phyloP scores from a whole-genome alignment of 2,329 filamentous ascomycete species.

The Dothistroma pini region DNA sequence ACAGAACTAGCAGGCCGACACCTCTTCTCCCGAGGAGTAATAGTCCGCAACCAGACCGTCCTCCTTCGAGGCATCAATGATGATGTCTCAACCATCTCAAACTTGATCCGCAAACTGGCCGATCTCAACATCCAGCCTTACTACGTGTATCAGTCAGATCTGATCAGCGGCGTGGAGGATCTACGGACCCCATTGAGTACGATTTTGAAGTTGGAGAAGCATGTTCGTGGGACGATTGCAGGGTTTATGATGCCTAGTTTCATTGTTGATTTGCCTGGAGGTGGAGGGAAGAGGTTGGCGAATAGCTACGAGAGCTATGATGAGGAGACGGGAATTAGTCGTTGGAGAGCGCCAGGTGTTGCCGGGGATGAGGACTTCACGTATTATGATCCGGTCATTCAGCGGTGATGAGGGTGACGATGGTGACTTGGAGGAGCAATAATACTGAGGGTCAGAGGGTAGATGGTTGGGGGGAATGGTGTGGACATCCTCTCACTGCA shows the following conservation, averaged over 20 bases:
- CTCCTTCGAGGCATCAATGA: slow-evolving; percentile 60
- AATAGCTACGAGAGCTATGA: slow-evolving; percentile 54
- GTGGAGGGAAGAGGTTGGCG: slow-evolving; percentile 60
- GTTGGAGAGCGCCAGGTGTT: slow-evolving; percentile 55
- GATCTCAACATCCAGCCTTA: slow-evolving; percentile 59
- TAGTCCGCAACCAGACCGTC: slow-evolving; percentile 59
- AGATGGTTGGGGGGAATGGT: not conserved
- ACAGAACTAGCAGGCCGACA: slow-evolving; percentile 50
- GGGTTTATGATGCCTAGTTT: slow-evolving; percentile 62
- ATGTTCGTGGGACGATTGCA: slow-evolving; percentile 58
- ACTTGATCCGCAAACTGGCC: slow-evolving; percentile 52
- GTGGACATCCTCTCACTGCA: too few relatives aligned
- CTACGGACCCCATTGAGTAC: slow-evolving; percentile 58
- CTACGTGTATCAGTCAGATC: slow-evolving; percentile 64
- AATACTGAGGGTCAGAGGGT: not conserved
- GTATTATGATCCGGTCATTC: slow-evolving; percentile 53
- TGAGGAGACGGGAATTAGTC: slow-evolving; percentile 51
- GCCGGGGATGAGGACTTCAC: slow-evolving; percentile 48
- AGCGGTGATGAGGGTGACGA: not conserved
- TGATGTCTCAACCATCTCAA: slow-evolving; percentile 50
- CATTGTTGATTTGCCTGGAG: slow-evolving; percentile 60
- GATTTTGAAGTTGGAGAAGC: slow-evolving; percentile 56
- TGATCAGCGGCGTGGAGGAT: slow-evolving; percentile 59
- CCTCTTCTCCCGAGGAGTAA: slow-evolving; percentile 51
- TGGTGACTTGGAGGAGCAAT: not conserved